A percentile compares a stretch with the other conserved stretches of the same genome.
phyloP scores from a whole-genome alignment of 2,329 filamentous ascomycete species.

The Pseudogymnoascus sp. region DNA sequence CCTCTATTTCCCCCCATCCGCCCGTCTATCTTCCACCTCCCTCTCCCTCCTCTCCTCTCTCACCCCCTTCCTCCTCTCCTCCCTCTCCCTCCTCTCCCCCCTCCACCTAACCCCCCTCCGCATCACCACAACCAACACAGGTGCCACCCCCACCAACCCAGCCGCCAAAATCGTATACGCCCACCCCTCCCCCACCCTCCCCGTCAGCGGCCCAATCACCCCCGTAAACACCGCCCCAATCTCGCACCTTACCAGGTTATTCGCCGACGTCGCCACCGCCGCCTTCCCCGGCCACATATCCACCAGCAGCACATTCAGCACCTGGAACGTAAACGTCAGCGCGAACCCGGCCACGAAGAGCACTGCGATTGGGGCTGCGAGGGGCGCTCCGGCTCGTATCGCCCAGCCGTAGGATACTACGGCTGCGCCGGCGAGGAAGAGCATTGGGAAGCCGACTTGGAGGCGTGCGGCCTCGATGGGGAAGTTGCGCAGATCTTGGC shows the following conservation, averaged over 20 bases:
- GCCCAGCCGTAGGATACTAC: slow-evolving; percentile 46
- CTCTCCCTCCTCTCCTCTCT: slow-evolving; percentile 6
- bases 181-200: slow-evolving; percentile 43
- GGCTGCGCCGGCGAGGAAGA: slow-evolving; percentile 40
- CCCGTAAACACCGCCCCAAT: slow-evolving; percentile 46
- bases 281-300: slow-evolving; percentile 46
- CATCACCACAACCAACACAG: slow-evolving; percentile 35
- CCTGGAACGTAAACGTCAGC: slow-evolving; percentile 47
- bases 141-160: slow-evolving; percentile 34
- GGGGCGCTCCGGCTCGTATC: slow-evolving; percentile 32
- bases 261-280: slow-evolving; percentile 46
- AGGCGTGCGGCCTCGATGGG: slow-evolving; percentile 44
- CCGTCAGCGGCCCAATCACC: slow-evolving; percentile 43
- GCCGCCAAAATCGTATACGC: slow-evolving; percentile 41
- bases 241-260: slow-evolving; percentile 47
- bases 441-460: slow-evolving; percentile 41
- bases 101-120: slow-evolving; percentile 37
- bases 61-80: slow-evolving; percentile 18
- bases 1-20: background rate
- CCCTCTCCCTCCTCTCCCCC: slow-evolving; percentile 25
- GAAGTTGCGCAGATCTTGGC: slow-evolving; percentile 40
- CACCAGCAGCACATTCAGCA: slow-evolving; percentile 43
- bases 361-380: slow-evolving; percentile 40
- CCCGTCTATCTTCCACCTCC: background rate
- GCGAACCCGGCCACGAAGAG: slow-evolving; percentile 39